phyloP scores from a whole-genome alignment of 2,329 filamentous ascomycete species.

The Didymella segeticola region DNA sequence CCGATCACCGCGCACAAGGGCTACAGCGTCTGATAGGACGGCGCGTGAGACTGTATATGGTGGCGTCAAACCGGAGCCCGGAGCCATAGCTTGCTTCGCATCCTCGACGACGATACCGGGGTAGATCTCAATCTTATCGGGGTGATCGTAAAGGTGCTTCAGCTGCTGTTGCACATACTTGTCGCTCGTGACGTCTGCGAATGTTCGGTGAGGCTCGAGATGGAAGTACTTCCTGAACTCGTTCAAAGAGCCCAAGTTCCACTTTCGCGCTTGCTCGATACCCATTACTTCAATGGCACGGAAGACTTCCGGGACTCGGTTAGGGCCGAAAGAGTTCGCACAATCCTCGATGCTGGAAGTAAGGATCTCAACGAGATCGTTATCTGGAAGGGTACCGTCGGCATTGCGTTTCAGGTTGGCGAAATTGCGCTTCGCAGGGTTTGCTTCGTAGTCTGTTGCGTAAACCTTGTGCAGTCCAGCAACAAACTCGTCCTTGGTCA shows the following conservation, averaged over 20 bases:
- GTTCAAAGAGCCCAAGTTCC: conserved; percentile 80
- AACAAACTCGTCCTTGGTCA: conserved; percentile 68
- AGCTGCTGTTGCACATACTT: conserved; percentile 72
- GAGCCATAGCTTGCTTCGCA: conserved; percentile 71
- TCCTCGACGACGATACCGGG: conserved; percentile 79
- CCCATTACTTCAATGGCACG: conserved; percentile 80
- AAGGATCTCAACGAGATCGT: conserved; percentile 76
- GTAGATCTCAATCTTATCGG: conserved; percentile 81
- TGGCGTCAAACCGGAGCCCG: conserved; percentile 75
- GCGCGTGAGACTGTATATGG: conserved; percentile 80
- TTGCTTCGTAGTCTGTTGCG: conserved; percentile 60
- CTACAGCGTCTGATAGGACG: conserved; percentile 77
- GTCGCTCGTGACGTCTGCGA: conserved; percentile 84
- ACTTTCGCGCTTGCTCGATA: conserved; percentile 77
- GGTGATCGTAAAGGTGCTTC: conserved; percentile 69
- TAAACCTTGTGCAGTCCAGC: conserved; percentile 70
- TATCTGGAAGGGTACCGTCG: conserved; percentile 75
- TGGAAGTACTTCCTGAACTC: conserved; percentile 86
- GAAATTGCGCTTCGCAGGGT: conserved; percentile 74
- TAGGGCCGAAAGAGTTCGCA: conserved; percentile 66
- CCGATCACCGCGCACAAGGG: conserved; percentile 78
- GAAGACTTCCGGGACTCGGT: conserved; percentile 76
- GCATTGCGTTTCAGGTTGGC: conserved; percentile 67
- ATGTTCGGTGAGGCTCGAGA: conserved; percentile 75
- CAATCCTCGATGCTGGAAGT: conserved; percentile 75